Evolutionary conservation across 805 yeast species (phyloP), one percentile per base, ranked within the genome.

Genomic region (Cyberlindnera suaveolens): DNA sequence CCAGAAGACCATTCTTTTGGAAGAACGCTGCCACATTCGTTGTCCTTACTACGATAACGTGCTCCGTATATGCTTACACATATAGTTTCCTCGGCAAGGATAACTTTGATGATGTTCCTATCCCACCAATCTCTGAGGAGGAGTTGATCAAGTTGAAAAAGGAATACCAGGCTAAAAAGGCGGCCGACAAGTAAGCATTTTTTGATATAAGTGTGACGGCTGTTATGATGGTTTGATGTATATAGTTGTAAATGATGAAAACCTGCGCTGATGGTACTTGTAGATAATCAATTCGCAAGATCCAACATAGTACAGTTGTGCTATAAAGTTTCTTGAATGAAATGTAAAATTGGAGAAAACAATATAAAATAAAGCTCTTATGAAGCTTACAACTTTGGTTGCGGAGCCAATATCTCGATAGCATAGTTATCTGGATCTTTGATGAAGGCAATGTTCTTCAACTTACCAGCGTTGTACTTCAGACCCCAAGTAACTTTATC

Each of bases 341-440:
- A 23, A 23, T 8, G 6, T 23, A 6, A 23, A 23, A 23, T 23
- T 8, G 27, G 11, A 23, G 11, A 8, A 23, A 9, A 10, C 27
- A 9, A 23, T 23, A 23, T 14, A 15, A 30, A 14, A 14, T 31
- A n/a, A 10, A 36, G 13, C 11, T 16, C 6, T 13, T 17, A 9
- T 10, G 27, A 14, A 9, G 11, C 6, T 38, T 38, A 46, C 30
- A 46, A 31, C 46, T 47, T 44, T 40, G 48, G 48, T 10, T 29
- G 64, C 35, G 65, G 61, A 41, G 80, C 77, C 38, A 83, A 65
- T 42, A 90, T 72, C 67, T 89, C 96, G 53, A 91, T 70, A 45
- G 81, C 74, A 70, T 91, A 93, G 59, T 89, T 88, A 65, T 91
- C 98, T 13, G 97, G 97, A 59, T 91, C 99, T 46, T 72, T 70